Evolutionary conservation across 2,329 filamentous ascomycete species (phyloP).

Genomic region (Ophiocordyceps robertsii): DNA sequence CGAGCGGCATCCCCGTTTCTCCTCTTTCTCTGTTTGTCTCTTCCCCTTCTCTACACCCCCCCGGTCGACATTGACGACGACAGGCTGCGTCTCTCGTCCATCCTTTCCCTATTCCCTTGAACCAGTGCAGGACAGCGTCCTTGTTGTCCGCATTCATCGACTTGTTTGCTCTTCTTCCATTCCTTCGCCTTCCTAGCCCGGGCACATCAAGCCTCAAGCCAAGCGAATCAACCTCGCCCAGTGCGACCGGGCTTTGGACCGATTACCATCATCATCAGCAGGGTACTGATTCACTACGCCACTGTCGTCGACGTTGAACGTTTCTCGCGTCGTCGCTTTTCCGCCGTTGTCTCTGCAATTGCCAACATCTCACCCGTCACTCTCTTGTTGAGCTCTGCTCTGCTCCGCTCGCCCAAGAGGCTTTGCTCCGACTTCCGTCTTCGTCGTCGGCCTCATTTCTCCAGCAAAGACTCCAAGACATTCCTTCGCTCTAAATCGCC

Average conservation of each 20-base stretch:
- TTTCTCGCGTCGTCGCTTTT: constrained; percentile 7
- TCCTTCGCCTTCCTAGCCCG: neutral
- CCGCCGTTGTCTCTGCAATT: neutral
- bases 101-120: neutral
- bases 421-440: too few relatives aligned
- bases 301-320: constrained; percentile 14
- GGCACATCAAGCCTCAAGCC: neutral
- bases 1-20: too few relatives aligned
- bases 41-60: too few relatives aligned
- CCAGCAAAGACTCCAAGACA: neutral
- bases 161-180: neutral
- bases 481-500: neutral
- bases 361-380: too few relatives aligned
- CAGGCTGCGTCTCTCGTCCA: neutral
- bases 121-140: neutral
- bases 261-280: neutral
- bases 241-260: neutral
- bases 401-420: neutral
- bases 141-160: neutral
- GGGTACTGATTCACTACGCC: neutral
- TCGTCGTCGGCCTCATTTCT: neutral
- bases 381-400: neutral
- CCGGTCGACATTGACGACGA: neutral
- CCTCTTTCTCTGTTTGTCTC: too few relatives aligned
- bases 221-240: neutral